Base-by-base conservation (phyloP, 768 basidiomycete genomes). In the Lentinula detonsa region DNA sequence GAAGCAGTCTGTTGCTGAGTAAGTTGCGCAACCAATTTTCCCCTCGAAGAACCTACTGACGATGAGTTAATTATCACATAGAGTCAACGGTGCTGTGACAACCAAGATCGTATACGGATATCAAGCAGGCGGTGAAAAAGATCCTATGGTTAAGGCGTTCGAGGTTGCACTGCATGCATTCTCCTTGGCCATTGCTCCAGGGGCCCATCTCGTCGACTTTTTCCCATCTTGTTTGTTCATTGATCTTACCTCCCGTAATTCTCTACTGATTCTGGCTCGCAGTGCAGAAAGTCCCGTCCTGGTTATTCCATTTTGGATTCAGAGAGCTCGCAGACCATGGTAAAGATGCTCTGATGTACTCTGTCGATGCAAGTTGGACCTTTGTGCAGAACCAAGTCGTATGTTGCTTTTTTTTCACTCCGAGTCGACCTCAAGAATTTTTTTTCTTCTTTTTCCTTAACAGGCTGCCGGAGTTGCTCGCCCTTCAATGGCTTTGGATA, bases 251-350 rank as follows among this genome's bases (percentile, higher is more conserved):
- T 28, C 21, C 23, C 5, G n/a, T 37, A 16, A 35, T n/a, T 16
- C 6, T 23, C 39, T 49, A n/a, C 28, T 48, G 21, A 40, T 28
- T 16, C 8, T 6, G 58, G 5, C 58, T 8, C 21, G 21, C 21
- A 76, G 74, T 75, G 1, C 64, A 65, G 39, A 59, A 72, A 34
- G 52, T 76, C 9, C 75, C 75, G 2, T 60, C 65, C 3, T 76
- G 75, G 53, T 5, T 54, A 10, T 54, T 54, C 37, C 35, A 33
- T 16, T 54, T 54, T 21, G 53, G 75, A 70, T 75, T 49, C 73
- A 73, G 15, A 71, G 74, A 11, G 56, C 69, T 2, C 61, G 66
- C 53, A n/a, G 53, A 54, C 53, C 53, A 54, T 40, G 53, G 53
- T 0, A 54, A 37, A 11, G 53, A 54, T 23, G 53, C 53, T n/a